Conservation (phyloP, 805 yeast species). For the Metschnikowia colocasiae region DNA sequence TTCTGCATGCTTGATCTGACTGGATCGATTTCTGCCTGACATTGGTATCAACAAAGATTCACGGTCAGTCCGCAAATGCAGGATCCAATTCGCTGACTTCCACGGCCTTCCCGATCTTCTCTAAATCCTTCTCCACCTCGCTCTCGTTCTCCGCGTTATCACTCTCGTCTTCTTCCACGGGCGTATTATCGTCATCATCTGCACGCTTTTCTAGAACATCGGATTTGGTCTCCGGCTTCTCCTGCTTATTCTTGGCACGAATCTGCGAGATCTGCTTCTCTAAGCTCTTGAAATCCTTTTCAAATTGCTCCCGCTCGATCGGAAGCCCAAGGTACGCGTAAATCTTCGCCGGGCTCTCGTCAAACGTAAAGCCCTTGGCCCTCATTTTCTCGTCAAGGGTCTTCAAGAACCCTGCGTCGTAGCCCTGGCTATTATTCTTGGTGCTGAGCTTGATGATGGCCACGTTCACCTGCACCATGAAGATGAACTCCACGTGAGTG, state of each 20-base stretch:
- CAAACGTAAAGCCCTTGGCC: constrained; percentile 16
- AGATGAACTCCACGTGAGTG: constrained; percentile 16
- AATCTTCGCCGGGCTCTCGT: constrained; percentile 14
- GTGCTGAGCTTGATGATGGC: constrained; percentile 17
- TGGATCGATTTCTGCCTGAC: too few species aligned
- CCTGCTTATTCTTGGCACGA: constrained; percentile 7
- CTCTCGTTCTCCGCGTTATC: constrained; percentile 6
- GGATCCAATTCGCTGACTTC: constrained; percentile 21
- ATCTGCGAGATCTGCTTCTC: constrained; percentile 12
- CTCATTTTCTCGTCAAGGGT: constrained; percentile 17
- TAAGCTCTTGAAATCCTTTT: constrained; percentile 15
- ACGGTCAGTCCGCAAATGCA: constrained; percentile 19
- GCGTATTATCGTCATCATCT: constrained; percentile 7
- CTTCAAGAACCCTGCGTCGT: constrained; percentile 14
- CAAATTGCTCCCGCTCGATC: constrained; percentile 15
- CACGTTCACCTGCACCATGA: constrained; percentile 19
- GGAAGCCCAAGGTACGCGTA: constrained; percentile 11
- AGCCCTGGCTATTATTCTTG: constrained; percentile 12
- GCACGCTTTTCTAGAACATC: constrained; percentile 7
- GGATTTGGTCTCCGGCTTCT: constrained; percentile 9
- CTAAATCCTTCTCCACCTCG: constrained; percentile 7
- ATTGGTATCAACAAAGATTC: too few species aligned
- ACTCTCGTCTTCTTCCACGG: constrained; percentile 11
- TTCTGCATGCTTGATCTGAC: too few species aligned
- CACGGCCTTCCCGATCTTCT: constrained; percentile 7